Base-by-base conservation (phyloP, 345 rosid species). In the Sisymbrium irio region DNA sequence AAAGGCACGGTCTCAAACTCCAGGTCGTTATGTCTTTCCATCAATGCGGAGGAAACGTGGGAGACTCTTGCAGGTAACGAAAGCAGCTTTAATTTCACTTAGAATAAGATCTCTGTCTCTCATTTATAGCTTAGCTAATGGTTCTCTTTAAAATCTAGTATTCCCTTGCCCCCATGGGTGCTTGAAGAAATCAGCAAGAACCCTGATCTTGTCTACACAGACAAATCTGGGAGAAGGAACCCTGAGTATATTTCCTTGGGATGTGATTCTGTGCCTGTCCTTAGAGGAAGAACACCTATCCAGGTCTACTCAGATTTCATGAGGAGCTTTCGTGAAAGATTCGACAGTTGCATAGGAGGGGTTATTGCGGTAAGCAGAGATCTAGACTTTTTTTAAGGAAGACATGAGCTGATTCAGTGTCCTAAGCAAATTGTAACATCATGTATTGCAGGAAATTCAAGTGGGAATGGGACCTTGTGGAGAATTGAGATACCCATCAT, bases 391-490 rank as follows among this genome's bases (percentile, higher is more conserved):
- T 50, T 10, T 10, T 22, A 32, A 59, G 13, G 4, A 47, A 77
- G 67, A 53, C 28, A 62, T 54, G 58, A 51, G 2, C 33, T 47
- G 50, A 14, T 1, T 44, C 3, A 51, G 36, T 54, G 19, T 32
- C 46, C 46, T 56, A 41, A 71, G 41, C 69, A 49, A 65, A 51
- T 1, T 65, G 51, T 50, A 25, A 36, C 51, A 69, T 49, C 11
- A 46, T 63, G 25, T 72, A 54, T 64, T 79, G 78, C 87, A 94
- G 98, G 98, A 89, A 87, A 82, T 94, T 64, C 98, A 94, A 85
- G 98, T 89, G 59, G 97, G 98, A 18, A 78, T 91, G 97, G 98
- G 98, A 18, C 98, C 97, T 66, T 94, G 98, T 42, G 98, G 98
- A 65, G 96, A 94, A 71, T 75, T 94, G 70, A 85, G 97, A 80